These are phyloP conservation scores for Corylus heterophylla DNA, from an alignment of 306 rosid genomes.

Conservation along the genomic window DNA sequence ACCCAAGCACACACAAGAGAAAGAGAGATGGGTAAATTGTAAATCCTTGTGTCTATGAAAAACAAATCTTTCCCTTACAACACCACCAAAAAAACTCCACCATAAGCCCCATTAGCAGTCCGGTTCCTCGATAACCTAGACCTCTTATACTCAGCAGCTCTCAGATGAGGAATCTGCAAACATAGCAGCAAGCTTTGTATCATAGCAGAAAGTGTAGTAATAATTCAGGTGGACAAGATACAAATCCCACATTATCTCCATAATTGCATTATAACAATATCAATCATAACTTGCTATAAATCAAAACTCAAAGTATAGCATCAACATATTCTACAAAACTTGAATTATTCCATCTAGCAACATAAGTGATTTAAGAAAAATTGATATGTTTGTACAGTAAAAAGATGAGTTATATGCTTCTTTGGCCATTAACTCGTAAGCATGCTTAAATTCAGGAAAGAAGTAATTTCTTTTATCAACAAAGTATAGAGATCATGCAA, in stretches of 20 bases:
- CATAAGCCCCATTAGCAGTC: constrained; percentile 72
- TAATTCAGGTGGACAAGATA: not conserved
- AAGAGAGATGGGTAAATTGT: not conserved
- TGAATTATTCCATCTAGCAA: no score
- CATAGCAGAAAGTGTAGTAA: not conserved
- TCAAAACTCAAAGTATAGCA: not conserved
- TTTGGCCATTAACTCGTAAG: not conserved
- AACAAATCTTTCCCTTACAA: constrained; percentile 77
- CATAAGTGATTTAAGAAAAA: no score
- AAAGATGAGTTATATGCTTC: not conserved
- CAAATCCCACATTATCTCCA: not conserved
- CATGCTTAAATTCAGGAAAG: not conserved
- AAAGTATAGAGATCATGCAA: not conserved
- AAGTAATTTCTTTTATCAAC: no score
- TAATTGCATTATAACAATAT: not conserved
- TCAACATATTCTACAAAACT: not conserved
- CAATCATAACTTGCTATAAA: not conserved
- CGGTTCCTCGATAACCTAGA: constrained; percentile 73
- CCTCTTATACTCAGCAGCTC: constrained; percentile 75
- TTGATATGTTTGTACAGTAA: no score
- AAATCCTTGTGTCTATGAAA: not conserved
- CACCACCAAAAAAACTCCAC: constrained; percentile 72
- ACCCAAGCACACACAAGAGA: not conserved
- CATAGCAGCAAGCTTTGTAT: not conserved
- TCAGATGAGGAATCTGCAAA: constrained; percentile 75